Percentiles rank a stretch among this genome's conserved stretches.
Evolutionary conservation across 805 yeast genomes (phyloP).

Genomic region (Ogataea degrootiae): DNA sequence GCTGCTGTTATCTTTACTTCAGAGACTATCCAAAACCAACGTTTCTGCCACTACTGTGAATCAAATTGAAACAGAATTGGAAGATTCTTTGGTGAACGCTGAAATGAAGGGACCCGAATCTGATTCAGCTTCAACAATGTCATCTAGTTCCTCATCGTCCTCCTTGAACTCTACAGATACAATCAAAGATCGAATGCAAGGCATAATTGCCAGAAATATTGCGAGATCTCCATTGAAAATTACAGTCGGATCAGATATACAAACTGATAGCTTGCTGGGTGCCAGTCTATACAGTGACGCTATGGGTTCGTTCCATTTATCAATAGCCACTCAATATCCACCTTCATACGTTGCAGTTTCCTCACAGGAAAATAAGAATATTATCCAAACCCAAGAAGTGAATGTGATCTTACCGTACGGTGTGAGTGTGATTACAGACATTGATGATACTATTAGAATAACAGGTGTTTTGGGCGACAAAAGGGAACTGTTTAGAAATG

Average conservation of each 20-base stretch:
- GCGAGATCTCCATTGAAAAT: slow-evolving; percentile 52
- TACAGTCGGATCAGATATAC: slow-evolving; percentile 48
- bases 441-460: slow-evolving; percentile 88
- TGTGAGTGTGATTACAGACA: slow-evolving; percentile 76
- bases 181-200: slow-evolving; percentile 60
- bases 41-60: slow-evolving; percentile 26
- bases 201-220: slow-evolving; percentile 65
- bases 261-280: slow-evolving; percentile 25
- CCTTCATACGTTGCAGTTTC: slow-evolving; percentile 58
- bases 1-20: slow-evolving; percentile 61
- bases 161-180: slow-evolving; percentile 22
- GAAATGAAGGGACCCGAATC: slow-evolving; percentile 18
- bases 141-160: slow-evolving; percentile 10
- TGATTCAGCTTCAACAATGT: slow-evolving; percentile 16
- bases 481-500: slow-evolving; percentile 73
- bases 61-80: slow-evolving; percentile 35
- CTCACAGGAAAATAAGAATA: slow-evolving; percentile 41
- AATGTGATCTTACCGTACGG: slow-evolving; percentile 42
- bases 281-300: slow-evolving; percentile 49
- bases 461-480: slow-evolving; percentile 91
- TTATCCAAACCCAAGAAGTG: slow-evolving; percentile 42
- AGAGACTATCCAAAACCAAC: slow-evolving; percentile 50
- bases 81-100: slow-evolving; percentile 28
- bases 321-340: slow-evolving; percentile 48
- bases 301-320: slow-evolving; percentile 60